Evolutionary conservation across 1,284 basidiomycete genomes (phyloP), one percentile per base, ranked within the genome.

Genomic region (Apiotrichum akiyoshidainum): DNA sequence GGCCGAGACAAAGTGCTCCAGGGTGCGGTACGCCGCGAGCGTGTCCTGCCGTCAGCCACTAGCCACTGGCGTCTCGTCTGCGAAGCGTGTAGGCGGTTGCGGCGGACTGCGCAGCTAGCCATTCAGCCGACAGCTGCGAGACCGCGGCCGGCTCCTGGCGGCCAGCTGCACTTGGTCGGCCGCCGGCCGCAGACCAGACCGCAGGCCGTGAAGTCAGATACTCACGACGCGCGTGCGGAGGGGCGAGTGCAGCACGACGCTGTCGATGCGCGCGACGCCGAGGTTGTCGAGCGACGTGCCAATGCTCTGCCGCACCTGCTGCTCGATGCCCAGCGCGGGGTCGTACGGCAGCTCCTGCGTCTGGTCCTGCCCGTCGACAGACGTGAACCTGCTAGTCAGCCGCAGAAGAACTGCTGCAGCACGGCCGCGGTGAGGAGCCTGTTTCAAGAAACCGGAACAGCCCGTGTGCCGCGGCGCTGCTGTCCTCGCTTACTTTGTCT

Each of bases 231-330:
- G 71, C 0, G 84, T 86, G 2, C 76, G 80, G 46, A 90, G 73
- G 2, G 89, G 89, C 1, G 86, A 87, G 68, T 92, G 90, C 6
- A 92, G 81, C 53, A 91, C 78, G 61, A 89, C 86, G 58, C 84
- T 83, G 68, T 91, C 89, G 58, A 91, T 75, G 67, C 87, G 87
- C 5, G 82, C 81, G 2, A 87, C 86, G 37, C 80, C 81, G 7
- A 91, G 81, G 65, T 90, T 87, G 52, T 73, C 70, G 52, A 91
- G 80, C 9, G 88, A 90, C 22, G 71, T 82, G 21, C 78, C 74
- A 56, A 89, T 83, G n/a, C 87, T 90, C 8, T 81, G 67, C 9
- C 75, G 69, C 59, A 91, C 82, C 74, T 92, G 89, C 7, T 81
- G 80, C 6, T 79, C 74, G 52, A 90, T 77, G 1, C 84, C 66